Percentiles rank a stretch among this genome's conserved stretches.
Conservation (phyloP, 2,329 filamentous ascomycete genomes). For the Pyrenophora teres region DNA sequence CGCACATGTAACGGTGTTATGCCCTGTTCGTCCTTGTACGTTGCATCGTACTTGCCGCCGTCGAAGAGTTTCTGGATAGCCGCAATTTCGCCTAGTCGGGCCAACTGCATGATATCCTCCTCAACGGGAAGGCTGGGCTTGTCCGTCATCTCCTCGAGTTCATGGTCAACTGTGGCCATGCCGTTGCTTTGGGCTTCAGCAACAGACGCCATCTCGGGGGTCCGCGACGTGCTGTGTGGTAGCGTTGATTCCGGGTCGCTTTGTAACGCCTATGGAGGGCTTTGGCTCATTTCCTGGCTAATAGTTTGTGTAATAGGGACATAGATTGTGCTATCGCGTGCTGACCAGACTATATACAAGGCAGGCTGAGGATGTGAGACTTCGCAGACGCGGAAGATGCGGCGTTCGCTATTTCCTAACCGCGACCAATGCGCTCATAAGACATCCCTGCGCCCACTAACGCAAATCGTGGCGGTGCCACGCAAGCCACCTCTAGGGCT, state of each 20-base stretch:
- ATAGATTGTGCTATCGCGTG: constrained; percentile 19
- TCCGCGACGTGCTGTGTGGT: constrained; percentile 17
- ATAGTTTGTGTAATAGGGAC: background rate
- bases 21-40: constrained; percentile 84
- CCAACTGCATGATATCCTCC: constrained; percentile 94
- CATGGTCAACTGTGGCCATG: constrained; percentile 36
- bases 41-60: constrained; percentile 77
- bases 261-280: background rate
- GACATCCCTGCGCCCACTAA: constrained; percentile 22
- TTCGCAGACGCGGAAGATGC: constrained; percentile 23
- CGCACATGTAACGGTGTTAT: constrained; percentile 93
- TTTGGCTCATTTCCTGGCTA: background rate
- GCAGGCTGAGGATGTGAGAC: constrained; percentile 3
- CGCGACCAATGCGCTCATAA: constrained; percentile 26
- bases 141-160: constrained; percentile 45
- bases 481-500: constrained; percentile 9
- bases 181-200: constrained; percentile 29
- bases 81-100: constrained; percentile 81
- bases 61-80: constrained; percentile 91
- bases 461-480: constrained; percentile 19
- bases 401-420: constrained; percentile 21
- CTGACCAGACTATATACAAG: constrained; percentile 3
- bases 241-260: constrained; percentile 6
- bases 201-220: constrained; percentile 35
- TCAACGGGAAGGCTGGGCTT: constrained; percentile 57